Percentiles rank a stretch among this genome's conserved stretches.
Conservation (phyloP, 2,329 filamentous ascomycete genomes). For the Phaeoacremonium minimum region DNA sequence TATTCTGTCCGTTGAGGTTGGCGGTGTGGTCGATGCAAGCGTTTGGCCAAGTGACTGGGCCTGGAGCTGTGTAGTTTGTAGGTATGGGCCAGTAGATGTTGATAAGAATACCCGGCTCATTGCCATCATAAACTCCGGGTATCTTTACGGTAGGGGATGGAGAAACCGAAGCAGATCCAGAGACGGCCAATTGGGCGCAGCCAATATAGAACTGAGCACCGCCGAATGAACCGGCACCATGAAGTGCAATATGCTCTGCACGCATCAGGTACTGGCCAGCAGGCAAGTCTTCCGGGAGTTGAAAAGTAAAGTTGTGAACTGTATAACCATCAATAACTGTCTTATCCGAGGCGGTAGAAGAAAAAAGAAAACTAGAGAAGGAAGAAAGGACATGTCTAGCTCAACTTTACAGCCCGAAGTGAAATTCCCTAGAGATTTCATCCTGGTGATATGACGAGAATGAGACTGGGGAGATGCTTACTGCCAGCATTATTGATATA, state of each 20-base stretch:
- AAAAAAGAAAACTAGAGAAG: too few relatives aligned
- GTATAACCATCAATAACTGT: too few relatives aligned
- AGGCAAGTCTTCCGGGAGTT: slow-evolving; percentile 20
- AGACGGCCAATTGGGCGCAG: slow-evolving; percentile 28
- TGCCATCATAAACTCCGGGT: slow-evolving; percentile 25
- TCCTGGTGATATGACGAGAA: too few relatives aligned
- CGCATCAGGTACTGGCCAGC: slow-evolving; percentile 36
- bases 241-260: slow-evolving; percentile 33
- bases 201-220: slow-evolving; percentile 32
- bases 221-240: slow-evolving; percentile 25
- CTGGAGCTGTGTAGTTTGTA: slow-evolving; percentile 24
- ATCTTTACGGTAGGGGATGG: slow-evolving; percentile 22
- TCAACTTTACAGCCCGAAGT: too few relatives aligned
- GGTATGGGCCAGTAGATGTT: slow-evolving; percentile 28
- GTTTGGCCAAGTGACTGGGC: slow-evolving; percentile 26
- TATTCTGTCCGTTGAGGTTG: slow-evolving; percentile 24
- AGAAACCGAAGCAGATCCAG: slow-evolving; percentile 21
- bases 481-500: too few relatives aligned
- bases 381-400: too few relatives aligned
- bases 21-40: slow-evolving; percentile 29
- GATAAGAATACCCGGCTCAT: slow-evolving; percentile 26
- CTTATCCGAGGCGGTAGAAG: too few relatives aligned
- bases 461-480: too few relatives aligned
- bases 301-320: slow-evolving; percentile 28
- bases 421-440: too few relatives aligned